Conservation (phyloP, 2,329 filamentous ascomycete genomes). For the Exutisphaerella laricina region DNA sequence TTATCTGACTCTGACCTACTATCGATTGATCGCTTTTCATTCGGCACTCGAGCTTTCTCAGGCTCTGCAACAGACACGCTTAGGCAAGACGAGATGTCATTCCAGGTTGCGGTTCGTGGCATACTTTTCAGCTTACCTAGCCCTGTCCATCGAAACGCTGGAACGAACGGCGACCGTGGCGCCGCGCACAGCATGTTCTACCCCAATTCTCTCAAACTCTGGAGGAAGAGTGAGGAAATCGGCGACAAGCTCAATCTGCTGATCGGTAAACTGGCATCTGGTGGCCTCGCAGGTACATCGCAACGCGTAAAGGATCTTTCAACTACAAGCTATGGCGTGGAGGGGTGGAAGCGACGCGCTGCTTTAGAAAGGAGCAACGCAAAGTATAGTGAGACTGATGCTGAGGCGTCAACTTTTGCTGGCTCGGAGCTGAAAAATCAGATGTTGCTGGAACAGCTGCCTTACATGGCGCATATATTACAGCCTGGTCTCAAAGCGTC, state of each 20-base stretch:
- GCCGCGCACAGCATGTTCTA: constrained; percentile 90
- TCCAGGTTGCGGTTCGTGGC: constrained; percentile 83
- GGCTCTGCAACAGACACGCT: constrained; percentile 61
- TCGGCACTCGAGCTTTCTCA: constrained; percentile 48
- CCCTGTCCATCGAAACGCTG: constrained; percentile 64
- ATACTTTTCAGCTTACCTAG: constrained; percentile 77
- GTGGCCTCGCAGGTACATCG: constrained; percentile 48
- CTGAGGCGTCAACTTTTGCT: constrained; percentile 4
- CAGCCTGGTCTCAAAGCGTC: constrained; percentile 23
- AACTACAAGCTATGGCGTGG: constrained; percentile 13
- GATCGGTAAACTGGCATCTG: constrained; percentile 31
- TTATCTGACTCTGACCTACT: constrained; percentile 86
- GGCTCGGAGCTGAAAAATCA: constrained; percentile 56
- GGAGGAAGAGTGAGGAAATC: constrained; percentile 77
- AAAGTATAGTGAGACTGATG: not conserved
- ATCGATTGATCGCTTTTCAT: constrained; percentile 64
- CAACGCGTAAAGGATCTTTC: not conserved
- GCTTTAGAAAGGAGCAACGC: constrained; percentile 6
- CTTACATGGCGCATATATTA: constrained; percentile 70
- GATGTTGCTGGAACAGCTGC: constrained; percentile 77
- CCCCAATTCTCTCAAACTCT: constrained; percentile 75
- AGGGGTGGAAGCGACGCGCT: constrained; percentile 21
- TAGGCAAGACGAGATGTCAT: constrained; percentile 89
- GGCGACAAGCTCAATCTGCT: constrained; percentile 67
- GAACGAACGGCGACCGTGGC: constrained; percentile 29